phyloP scores from a whole-genome alignment of 192 early-diverging fungal species.

The Coemansia sp. region DNA sequence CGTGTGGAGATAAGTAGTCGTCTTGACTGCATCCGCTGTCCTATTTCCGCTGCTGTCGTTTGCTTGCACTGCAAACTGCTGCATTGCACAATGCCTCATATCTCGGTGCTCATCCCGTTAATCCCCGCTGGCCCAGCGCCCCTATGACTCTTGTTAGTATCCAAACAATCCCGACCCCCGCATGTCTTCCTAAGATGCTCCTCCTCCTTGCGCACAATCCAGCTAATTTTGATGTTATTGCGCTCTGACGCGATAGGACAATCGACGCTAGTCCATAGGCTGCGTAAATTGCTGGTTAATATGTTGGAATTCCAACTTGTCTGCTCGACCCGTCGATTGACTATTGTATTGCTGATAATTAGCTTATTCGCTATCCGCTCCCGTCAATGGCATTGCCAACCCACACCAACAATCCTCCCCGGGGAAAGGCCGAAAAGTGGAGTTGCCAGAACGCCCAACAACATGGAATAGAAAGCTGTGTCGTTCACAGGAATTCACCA shows the following conservation, averaged over 20 bases:
- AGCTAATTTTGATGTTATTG: not conserved
- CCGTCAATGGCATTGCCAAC: not conserved
- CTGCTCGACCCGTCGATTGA: not conserved
- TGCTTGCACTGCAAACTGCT: not conserved
- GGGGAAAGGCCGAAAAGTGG: not conserved
- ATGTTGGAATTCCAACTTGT: not conserved
- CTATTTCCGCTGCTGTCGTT: not conserved
- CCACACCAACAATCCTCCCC: not conserved
- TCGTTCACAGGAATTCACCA: not conserved
- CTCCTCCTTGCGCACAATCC: not conserved
- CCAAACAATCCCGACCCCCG: not conserved
- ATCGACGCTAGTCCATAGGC: not conserved
- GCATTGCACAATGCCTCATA: not conserved
- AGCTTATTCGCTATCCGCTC: not conserved
- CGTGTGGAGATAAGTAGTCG: not conserved
- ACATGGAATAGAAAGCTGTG: not conserved
- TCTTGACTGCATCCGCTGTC: not conserved
- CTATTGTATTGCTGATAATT: not conserved
- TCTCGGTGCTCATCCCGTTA: constrained; percentile 1
- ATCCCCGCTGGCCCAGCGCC: not conserved
- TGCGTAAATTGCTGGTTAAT: not conserved
- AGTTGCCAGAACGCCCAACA: not conserved
- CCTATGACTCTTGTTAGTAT: not conserved
- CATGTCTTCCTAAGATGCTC: not conserved
- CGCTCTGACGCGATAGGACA: not conserved